phyloP scores from a whole-genome alignment of 345 rosid genomes.

The Erucastrum elatum region DNA sequence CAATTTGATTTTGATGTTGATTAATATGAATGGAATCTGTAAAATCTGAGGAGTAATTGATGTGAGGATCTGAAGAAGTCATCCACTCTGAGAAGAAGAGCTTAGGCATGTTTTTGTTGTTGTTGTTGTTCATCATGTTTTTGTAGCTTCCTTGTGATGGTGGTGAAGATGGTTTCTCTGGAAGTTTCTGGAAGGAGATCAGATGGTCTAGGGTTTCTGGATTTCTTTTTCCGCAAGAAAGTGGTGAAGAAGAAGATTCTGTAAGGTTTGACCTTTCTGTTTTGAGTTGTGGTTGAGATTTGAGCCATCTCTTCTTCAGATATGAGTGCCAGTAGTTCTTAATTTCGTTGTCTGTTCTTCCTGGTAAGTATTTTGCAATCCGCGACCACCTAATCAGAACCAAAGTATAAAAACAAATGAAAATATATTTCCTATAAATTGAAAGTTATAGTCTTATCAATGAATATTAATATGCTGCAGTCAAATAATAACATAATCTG shows the following conservation, averaged over 20 bases:
- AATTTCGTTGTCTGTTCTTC: conserved; percentile 95
- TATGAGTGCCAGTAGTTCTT: conserved; percentile 94
- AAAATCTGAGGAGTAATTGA: conserved; percentile 21
- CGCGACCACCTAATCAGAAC: conserved; percentile 71
- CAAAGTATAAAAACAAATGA: neutral
- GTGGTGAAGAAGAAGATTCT: conserved; percentile 29
- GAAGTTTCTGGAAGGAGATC: conserved; percentile 31
- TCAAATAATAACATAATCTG: neutral
- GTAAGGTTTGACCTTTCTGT: conserved; percentile 22
- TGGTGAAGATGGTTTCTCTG: conserved; percentile 35
- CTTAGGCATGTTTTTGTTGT: conserved; percentile 47
- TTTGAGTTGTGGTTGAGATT: conserved; percentile 45
- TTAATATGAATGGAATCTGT: conserved; percentile 25
- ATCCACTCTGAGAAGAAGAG: conserved; percentile 81
- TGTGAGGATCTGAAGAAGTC: conserved; percentile 38
- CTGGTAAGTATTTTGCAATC: conserved; percentile 81
- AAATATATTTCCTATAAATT: neutral
- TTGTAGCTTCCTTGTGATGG: conserved; percentile 19
- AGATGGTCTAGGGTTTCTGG: conserved; percentile 39
- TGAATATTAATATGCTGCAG: neutral
- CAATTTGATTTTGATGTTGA: conserved; percentile 31
- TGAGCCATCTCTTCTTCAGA: conserved; percentile 62
- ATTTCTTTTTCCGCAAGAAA: conserved; percentile 35
- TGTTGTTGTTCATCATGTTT: conserved; percentile 23
- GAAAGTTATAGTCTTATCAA: neutral